These are phyloP conservation scores for Cystobasidium sp. DNA, from an alignment of 1,284 basidiomycete species.

Conservation along the genomic window DNA sequence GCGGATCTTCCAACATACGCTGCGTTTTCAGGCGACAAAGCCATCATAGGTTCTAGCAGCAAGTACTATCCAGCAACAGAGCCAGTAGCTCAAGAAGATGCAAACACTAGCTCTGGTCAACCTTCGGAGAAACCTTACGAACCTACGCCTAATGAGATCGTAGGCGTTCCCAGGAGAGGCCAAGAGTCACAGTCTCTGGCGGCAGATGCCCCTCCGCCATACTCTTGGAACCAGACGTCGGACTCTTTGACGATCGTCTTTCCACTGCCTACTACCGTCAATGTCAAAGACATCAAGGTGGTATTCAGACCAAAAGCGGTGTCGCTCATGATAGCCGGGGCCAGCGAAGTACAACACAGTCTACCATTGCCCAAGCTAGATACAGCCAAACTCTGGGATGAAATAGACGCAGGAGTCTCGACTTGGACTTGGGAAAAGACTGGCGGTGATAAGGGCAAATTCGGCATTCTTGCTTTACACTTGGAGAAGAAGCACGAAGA, in stretches of 20 bases:
- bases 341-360: slow-evolving; percentile 52
- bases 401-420: slow-evolving; percentile 70
- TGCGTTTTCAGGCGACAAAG: slow-evolving; percentile 47
- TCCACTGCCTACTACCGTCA: slow-evolving; percentile 72
- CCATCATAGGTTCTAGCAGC: slow-evolving; percentile 52
- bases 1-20: slow-evolving; percentile 58
- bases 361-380: slow-evolving; percentile 52
- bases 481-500: slow-evolving; percentile 79
- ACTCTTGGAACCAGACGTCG: slow-evolving; percentile 86
- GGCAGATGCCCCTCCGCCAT: slow-evolving; percentile 64
- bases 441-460: slow-evolving; percentile 58
- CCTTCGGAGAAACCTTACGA: not conserved
- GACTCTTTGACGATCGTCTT: slow-evolving; percentile 82
- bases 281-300: slow-evolving; percentile 69
- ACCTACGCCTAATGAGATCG: slow-evolving; percentile 49
- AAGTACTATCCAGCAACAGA: not conserved
- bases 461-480: slow-evolving; percentile 76
- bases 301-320: slow-evolving; percentile 69
- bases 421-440: slow-evolving; percentile 85
- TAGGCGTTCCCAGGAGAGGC: slow-evolving; percentile 51
- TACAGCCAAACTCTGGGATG: slow-evolving; percentile 69
- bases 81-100: not conserved
- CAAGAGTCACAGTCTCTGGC: slow-evolving; percentile 14
- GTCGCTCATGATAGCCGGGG: slow-evolving; percentile 66
- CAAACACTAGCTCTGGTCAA: not conserved